A percentile compares a stretch with the other conserved stretches of the same genome.
Conservation (phyloP, 2,329 filamentous ascomycete genomes). For the Exophiala xenobiotica region DNA sequence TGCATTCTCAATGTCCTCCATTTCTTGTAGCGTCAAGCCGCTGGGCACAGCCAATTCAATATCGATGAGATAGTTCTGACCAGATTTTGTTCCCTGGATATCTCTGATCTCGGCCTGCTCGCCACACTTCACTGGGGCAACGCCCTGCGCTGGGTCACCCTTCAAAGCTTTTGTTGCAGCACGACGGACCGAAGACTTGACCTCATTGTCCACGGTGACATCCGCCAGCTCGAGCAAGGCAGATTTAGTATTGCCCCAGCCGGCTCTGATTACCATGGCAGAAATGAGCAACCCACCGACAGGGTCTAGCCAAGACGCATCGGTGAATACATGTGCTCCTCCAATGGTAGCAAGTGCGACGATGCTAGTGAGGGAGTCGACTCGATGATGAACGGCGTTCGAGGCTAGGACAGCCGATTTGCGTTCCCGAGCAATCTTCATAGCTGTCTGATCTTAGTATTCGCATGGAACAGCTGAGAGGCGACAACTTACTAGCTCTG, state of each 20-base stretch:
- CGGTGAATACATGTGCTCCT: constrained; percentile 79
- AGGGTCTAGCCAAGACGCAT: constrained; percentile 90
- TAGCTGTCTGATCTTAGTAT: constrained; percentile 56
- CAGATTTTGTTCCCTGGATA: constrained; percentile 88
- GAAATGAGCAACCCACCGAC: constrained; percentile 92
- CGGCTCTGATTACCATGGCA: constrained; percentile 86
- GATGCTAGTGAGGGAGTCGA: constrained; percentile 92
- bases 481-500: constrained; percentile 72
- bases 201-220: constrained; percentile 79
- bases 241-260: constrained; percentile 77
- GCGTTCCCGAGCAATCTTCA: constrained; percentile 91
- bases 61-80: constrained; percentile 93
- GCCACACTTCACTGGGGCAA: constrained; percentile 48
- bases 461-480: background rate
- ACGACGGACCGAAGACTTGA: constrained; percentile 69
- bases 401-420: constrained; percentile 95
- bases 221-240: constrained; percentile 90
- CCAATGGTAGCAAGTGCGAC: constrained; percentile 87
- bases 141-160: constrained; percentile 33
- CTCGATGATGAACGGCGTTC: constrained; percentile 92
- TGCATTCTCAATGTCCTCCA: constrained; percentile 66
- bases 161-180: constrained; percentile 62
- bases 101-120: constrained; percentile 69
- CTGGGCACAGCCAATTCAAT: constrained; percentile 79
- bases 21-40: constrained; percentile 71